A percentile compares a stretch with the other conserved stretches of the same genome.
Evolutionary conservation across 2,329 filamentous ascomycete species (phyloP).

Genomic region (Xylaria sp.): DNA sequence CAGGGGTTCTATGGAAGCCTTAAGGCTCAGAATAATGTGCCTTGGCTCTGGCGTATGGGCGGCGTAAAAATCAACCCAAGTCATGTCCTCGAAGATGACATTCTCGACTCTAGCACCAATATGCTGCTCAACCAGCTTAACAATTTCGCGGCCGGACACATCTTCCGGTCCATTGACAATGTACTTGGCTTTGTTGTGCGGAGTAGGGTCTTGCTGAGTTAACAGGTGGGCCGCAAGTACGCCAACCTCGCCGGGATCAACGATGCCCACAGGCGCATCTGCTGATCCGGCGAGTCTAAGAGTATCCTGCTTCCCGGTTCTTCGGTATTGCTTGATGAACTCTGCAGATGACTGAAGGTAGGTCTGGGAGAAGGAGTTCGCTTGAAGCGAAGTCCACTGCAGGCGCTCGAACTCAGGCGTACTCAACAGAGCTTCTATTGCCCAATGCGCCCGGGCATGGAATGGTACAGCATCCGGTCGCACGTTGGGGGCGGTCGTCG

Average conservation of each 20-base stretch:
- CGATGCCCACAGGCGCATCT: constrained; percentile 21
- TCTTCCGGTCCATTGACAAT: constrained; percentile 29
- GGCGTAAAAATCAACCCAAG: constrained; percentile 1
- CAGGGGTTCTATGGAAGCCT: background rate
- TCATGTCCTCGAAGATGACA: constrained; percentile 20
- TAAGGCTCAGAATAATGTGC: constrained; percentile 21
- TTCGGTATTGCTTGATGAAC: constrained; percentile 25
- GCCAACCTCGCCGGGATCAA: constrained; percentile 24
- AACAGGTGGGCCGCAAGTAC: constrained; percentile 18
- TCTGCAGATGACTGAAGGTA: constrained; percentile 4
- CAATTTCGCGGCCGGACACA: constrained; percentile 15
- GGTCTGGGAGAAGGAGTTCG: constrained; percentile 9
- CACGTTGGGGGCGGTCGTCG: constrained; percentile 20
- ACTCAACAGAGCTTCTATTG: constrained; percentile 21
- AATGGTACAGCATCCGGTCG: constrained; percentile 20
- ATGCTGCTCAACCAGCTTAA: constrained; percentile 27
- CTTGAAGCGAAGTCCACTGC: constrained; percentile 32
- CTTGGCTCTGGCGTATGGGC: background rate
- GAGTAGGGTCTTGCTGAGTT: constrained; percentile 18
- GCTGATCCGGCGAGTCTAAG: constrained; percentile 9
- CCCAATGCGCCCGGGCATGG: constrained; percentile 29
- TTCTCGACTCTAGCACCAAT: constrained; percentile 27
- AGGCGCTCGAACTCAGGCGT: constrained; percentile 25
- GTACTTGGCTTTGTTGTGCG: constrained; percentile 29
- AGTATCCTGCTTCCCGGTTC: constrained; percentile 25